Conservation (phyloP, 805 yeast species). For the Cyberlindnera maritima region DNA sequence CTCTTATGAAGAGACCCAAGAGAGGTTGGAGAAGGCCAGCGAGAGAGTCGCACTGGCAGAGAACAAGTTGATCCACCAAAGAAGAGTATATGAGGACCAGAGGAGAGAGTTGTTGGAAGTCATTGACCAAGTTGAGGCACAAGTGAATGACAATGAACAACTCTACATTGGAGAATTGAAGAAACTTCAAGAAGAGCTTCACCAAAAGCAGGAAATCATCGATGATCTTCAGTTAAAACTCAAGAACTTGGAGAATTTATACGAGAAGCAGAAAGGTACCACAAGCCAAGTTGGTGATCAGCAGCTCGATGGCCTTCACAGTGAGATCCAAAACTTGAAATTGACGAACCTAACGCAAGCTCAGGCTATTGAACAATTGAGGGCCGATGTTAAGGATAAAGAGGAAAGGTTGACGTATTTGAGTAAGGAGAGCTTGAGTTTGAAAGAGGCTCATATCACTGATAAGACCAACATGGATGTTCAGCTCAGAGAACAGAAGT, state of each 20-base stretch:
- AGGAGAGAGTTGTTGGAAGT: conserved; percentile 58
- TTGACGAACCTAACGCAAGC: conserved; percentile 28
- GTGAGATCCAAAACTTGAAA: conserved; percentile 32
- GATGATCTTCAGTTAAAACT: conserved; percentile 26
- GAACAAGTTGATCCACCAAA: conserved; percentile 43
- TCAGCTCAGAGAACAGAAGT: conserved; percentile 7
- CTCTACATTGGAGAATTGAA: conserved; percentile 45
- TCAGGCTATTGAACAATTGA: conserved; percentile 28
- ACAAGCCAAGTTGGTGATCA: conserved; percentile 28
- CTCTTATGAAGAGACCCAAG: conserved; percentile 9
- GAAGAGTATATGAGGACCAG: conserved; percentile 47
- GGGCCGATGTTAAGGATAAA: conserved; percentile 19
- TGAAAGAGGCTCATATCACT: conserved; percentile 26
- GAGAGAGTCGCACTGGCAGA: conserved; percentile 32
- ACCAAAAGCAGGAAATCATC: conserved; percentile 26
- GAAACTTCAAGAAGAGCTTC: conserved; percentile 31
- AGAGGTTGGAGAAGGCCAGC: conserved; percentile 14
- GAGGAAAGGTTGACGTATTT: conserved; percentile 12
- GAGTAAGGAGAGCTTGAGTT: conserved; percentile 28
- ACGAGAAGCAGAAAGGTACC: conserved; percentile 17
- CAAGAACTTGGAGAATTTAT: conserved; percentile 16
- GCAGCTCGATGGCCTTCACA: conserved; percentile 31
- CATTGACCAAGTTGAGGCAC: conserved; percentile 51
- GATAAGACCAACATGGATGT: conserved; percentile 11
- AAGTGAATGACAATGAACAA: conserved; percentile 53